A percentile compares a stretch with the other conserved stretches of the same genome.
These are phyloP conservation scores for Lipomyces mesembrius DNA, from an alignment of 805 yeast species.

Conservation along the genomic window DNA sequence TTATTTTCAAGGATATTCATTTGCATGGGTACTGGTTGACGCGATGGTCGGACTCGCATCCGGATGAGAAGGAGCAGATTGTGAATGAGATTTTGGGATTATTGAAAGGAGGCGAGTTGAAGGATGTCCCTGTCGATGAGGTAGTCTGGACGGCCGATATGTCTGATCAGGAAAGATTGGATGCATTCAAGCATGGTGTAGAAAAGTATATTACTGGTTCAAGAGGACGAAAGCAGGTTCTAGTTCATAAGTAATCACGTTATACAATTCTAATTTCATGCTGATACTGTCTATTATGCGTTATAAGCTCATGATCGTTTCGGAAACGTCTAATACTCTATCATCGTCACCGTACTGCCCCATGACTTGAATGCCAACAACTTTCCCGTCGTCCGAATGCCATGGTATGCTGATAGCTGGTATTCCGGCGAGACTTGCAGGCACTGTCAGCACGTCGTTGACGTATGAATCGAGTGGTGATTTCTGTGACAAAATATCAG, in stretches of 20 bases:
- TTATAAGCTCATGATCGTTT: constrained; percentile 29
- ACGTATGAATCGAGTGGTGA: constrained; percentile 61
- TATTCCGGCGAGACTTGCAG: constrained; percentile 88
- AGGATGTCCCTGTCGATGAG: constrained; percentile 54
- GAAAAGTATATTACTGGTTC: constrained; percentile 48
- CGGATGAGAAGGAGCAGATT: constrained; percentile 62
- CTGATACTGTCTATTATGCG: background rate
- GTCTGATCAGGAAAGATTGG: constrained; percentile 51
- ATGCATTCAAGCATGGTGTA: constrained; percentile 53
- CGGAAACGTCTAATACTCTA: constrained; percentile 56
- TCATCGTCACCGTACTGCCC: constrained; percentile 87
- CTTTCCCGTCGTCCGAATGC: constrained; percentile 38
- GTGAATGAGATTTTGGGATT: constrained; percentile 60
- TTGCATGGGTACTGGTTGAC: constrained; percentile 95
- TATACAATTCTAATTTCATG: background rate
- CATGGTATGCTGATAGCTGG: constrained; percentile 84
- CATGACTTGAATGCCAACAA: constrained; percentile 75
- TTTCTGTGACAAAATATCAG: constrained; percentile 50
- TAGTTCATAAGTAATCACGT: constrained; percentile 42
- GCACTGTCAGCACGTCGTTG: constrained; percentile 85
- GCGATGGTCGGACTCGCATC: constrained; percentile 61
- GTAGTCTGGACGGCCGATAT: constrained; percentile 47
- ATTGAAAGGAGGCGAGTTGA: constrained; percentile 61
- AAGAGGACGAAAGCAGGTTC: constrained; percentile 50
- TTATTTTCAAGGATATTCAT: constrained; percentile 85